These are phyloP conservation scores for Pestalotiopsis fici DNA, from an alignment of 2,329 filamentous ascomycete genomes.

Conservation along the genomic window DNA sequence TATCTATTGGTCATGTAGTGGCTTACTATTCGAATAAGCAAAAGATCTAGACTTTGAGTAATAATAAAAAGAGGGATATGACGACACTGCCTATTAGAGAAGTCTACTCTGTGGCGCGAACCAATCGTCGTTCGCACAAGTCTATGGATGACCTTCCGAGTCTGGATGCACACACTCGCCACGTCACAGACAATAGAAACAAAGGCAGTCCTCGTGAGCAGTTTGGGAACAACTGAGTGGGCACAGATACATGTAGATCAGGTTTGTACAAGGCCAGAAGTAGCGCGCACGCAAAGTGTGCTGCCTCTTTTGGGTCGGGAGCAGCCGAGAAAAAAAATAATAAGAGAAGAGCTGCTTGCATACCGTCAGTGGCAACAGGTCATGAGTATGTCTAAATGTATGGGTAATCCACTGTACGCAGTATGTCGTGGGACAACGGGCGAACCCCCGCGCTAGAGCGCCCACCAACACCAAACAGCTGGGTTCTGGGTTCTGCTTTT, in stretches of 20 bases:
- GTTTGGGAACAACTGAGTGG: background rate
- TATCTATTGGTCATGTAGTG: background rate
- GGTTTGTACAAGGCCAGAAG: background rate
- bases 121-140: background rate
- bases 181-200: background rate
- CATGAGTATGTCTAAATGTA: background rate
- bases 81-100: background rate
- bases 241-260: no score
- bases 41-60: background rate
- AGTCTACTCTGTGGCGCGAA: background rate
- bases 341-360: background rate
- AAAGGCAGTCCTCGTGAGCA: background rate
- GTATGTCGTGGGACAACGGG: background rate
- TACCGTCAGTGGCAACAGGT: background rate
- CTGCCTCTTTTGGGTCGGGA: background rate
- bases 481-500: background rate
- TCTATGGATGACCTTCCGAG: background rate
- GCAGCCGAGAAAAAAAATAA: background rate
- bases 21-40: background rate
- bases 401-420: background rate
- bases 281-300: background rate
- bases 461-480: constrained; percentile 6
- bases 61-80: background rate
- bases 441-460: constrained; percentile 1
- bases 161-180: constrained; percentile 4